These are phyloP conservation scores for Hypomontagnella monticulosa DNA, from an alignment of 495 filamentous ascomycete genomes.

Conservation along the genomic window DNA sequence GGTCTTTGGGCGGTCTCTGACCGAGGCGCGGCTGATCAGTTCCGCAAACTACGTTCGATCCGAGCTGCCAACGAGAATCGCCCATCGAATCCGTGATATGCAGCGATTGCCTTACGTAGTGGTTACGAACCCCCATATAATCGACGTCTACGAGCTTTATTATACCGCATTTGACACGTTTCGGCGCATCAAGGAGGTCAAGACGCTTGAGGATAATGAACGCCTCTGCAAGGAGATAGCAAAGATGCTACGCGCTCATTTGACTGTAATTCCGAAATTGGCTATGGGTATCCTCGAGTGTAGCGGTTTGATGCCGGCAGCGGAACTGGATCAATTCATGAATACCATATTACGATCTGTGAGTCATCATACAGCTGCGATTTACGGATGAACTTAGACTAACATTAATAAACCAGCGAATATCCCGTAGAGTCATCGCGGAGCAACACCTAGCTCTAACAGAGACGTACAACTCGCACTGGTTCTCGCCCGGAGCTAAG, in stretches of 20 bases:
- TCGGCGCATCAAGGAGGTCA: slow-evolving; percentile 83
- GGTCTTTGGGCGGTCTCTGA: slow-evolving; percentile 90
- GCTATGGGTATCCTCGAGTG: slow-evolving; percentile 94
- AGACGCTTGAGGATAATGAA: slow-evolving; percentile 90
- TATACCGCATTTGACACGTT: slow-evolving; percentile 93
- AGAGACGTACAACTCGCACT: slow-evolving; percentile 91
- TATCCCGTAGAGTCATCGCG: slow-evolving; percentile 94
- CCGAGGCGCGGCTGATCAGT: slow-evolving; percentile 86
- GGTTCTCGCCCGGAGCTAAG: slow-evolving; percentile 87
- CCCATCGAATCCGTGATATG: slow-evolving; percentile 96
- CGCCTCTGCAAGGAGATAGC: slow-evolving; percentile 82
- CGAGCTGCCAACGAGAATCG: slow-evolving; percentile 90
- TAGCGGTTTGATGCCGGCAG: slow-evolving; percentile 76
- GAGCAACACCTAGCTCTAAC: slow-evolving; percentile 98
- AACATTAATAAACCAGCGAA: slow-evolving; percentile 65
- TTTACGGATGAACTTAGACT: not conserved
- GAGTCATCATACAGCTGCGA: slow-evolving; percentile 45
- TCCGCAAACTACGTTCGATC: slow-evolving; percentile 97
- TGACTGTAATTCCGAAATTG: slow-evolving; percentile 91
- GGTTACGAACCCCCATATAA: slow-evolving; percentile 92
- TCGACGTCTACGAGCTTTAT: slow-evolving; percentile 95
- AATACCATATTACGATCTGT: slow-evolving; percentile 91
- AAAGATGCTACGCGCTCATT: slow-evolving; percentile 82
- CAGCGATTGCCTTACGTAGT: slow-evolving; percentile 96
- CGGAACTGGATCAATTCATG: slow-evolving; percentile 93